A percentile compares a stretch with the other conserved stretches of the same genome.
phyloP scores from a whole-genome alignment of 495 filamentous ascomycete genomes.

The Aspergillus affinis region DNA sequence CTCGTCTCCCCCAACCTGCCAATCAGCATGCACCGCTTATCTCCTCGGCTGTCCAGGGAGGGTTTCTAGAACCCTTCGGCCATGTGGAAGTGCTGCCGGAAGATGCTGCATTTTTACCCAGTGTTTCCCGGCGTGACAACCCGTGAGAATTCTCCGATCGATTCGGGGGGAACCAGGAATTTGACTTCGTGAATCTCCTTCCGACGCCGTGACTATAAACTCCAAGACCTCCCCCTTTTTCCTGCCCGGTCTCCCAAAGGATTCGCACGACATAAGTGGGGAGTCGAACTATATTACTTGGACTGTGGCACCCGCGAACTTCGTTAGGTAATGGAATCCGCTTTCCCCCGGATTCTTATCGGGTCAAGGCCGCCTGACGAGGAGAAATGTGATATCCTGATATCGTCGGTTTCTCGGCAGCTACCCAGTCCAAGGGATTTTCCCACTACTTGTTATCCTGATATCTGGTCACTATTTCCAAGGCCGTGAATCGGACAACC shows the following conservation, averaged over 20 bases:
- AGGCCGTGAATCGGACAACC: background rate
- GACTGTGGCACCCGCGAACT: background rate
- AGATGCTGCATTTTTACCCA: too few species aligned
- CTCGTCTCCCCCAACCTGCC: background rate
- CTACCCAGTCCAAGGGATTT: too few species aligned
- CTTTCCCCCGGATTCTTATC: background rate
- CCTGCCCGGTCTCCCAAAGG: background rate
- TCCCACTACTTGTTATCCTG: too few species aligned
- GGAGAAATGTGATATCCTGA: background rate
- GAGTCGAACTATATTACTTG: background rate
- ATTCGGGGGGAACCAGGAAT: too few species aligned
- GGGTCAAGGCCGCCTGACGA: background rate
- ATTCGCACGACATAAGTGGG: background rate
- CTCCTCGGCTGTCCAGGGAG: background rate
- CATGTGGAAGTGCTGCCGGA: background rate
- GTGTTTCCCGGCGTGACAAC: background rate
- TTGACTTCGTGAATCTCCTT: too few species aligned
- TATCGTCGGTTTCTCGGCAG: too few species aligned
- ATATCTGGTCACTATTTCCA: background rate
- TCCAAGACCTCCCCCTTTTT: background rate
- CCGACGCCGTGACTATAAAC: background rate
- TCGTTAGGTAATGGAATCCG: background rate
- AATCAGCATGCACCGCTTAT: background rate
- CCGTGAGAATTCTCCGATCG: background rate
- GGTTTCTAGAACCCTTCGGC: background rate